Evolutionary conservation across 75 land plant genomes (phyloP), one percentile per base, ranked within the genome.

Genomic region (Larix kaempferi): DNA sequence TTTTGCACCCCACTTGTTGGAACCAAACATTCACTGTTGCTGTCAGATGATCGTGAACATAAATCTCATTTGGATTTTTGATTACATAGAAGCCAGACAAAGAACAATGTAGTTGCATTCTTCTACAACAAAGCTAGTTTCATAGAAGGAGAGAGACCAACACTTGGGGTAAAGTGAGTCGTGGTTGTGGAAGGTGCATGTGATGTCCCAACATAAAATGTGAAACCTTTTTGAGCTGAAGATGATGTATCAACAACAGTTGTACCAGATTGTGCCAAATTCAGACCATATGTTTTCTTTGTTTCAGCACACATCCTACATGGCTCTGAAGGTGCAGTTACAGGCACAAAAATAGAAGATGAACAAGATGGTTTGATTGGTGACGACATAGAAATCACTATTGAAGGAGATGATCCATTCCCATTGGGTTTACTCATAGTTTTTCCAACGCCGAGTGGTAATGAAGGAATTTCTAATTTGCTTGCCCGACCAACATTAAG

Each of bases 401-500:
- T 49, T 25, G 33, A 74, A 52, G 25, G 76, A 52, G 59, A 27
- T 25, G 76, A 60, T 10, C 60, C 73, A 69, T 29, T 69, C 13
- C 12, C 1, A 49, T 10, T 49, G 41, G 39, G 49, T 21, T 69
- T 69, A 8, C 1, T 21, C 7, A 39, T 69, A 5, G 13, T 21
- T 69, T 44, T 69, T 37, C 41, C 73, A 39, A 41, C 54, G 3
- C 5, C 11, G 41, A 25, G 23, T 22, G 57, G 78, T n/a, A 75
- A 61, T 5, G 23, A 5, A 8, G 91, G 92, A 13, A 86, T 76
- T 52, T 88, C 90, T 62, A 91, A 82, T 8, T 80, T 60, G 58
- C 88, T 78, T 15, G 89, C 91, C 35, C 82, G 80, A 33, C 86
- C 84, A 6, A 91, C 84, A 79, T 93, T 78, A 57, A 93, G 80